phyloP scores from a whole-genome alignment of 108 stramenopile genomes.

The Cyclotella sp. region DNA sequence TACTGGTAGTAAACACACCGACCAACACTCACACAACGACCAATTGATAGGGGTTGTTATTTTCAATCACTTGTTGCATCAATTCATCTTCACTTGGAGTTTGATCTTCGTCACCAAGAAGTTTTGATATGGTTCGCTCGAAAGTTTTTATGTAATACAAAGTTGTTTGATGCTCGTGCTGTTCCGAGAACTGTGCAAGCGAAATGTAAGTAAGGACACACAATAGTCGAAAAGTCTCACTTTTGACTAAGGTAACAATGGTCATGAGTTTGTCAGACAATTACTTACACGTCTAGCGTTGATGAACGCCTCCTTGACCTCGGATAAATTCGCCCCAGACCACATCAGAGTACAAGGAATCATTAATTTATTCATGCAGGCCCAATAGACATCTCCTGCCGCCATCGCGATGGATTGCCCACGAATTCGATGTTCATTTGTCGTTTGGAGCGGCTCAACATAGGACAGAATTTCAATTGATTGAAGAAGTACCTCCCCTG shows the following conservation, averaged over 20 bases:
- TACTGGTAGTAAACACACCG: no score
- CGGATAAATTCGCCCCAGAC: background rate
- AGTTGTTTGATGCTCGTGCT: background rate
- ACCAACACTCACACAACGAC: background rate
- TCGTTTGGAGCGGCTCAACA: conserved; percentile 25
- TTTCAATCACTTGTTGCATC: background rate
- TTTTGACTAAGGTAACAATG: no score
- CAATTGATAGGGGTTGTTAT: conserved; percentile 6
- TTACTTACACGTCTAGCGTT: background rate
- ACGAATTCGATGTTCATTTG: background rate
- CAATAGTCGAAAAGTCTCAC: no score
- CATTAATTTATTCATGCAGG: conserved; percentile 5
- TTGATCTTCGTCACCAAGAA: background rate
- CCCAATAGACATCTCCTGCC: conserved; percentile 17
- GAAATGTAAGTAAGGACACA: no score
- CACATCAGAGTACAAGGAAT: background rate
- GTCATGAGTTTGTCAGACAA: background rate
- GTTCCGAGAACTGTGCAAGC: background rate
- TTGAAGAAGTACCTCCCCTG: background rate
- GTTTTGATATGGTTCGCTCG: background rate
- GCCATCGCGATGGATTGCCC: background rate
- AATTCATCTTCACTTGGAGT: background rate
- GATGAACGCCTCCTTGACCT: background rate
- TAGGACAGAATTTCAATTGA: conserved; percentile 4
- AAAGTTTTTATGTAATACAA: background rate